phyloP scores from a whole-genome alignment of 176 grass and related monocot species.

The Musa schizocarpa region DNA sequence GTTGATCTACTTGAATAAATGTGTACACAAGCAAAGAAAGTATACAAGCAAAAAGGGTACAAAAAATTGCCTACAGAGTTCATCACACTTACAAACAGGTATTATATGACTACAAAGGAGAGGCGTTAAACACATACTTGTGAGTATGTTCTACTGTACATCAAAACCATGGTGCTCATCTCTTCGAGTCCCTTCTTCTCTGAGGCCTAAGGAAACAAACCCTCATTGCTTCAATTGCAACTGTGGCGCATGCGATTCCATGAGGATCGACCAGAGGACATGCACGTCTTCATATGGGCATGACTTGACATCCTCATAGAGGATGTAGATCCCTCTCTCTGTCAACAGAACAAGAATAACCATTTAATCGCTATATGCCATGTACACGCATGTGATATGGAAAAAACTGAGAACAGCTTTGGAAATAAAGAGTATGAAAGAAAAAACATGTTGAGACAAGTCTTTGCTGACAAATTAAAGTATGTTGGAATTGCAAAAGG shows the following conservation, averaged over 20 bases:
- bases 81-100: not conserved
- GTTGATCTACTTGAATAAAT: too few relatives aligned
- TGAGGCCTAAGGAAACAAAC: slow-evolving; percentile 14
- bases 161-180: not conserved
- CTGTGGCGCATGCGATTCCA: slow-evolving; percentile 57
- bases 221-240: slow-evolving; percentile 64
- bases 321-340: slow-evolving; percentile 87
- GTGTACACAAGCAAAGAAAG: not conserved
- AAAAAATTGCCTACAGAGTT: not conserved
- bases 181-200: not conserved
- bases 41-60: not conserved
- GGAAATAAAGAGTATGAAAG: too few relatives aligned
- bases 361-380: too few relatives aligned
- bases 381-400: too few relatives aligned
- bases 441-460: too few relatives aligned
- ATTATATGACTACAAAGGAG: not conserved
- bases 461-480: too few relatives aligned
- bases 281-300: slow-evolving; percentile 95
- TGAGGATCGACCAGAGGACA: slow-evolving; percentile 91
- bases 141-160: not conserved
- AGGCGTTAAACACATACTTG: not conserved
- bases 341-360: not conserved
- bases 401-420: too few relatives aligned
- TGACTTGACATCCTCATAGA: slow-evolving; percentile 97
- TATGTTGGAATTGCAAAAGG: too few relatives aligned